A percentile compares a stretch with the other conserved stretches of the same genome.
Conservation (phyloP, 306 rosid genomes). For the Purshia tridentata region DNA sequence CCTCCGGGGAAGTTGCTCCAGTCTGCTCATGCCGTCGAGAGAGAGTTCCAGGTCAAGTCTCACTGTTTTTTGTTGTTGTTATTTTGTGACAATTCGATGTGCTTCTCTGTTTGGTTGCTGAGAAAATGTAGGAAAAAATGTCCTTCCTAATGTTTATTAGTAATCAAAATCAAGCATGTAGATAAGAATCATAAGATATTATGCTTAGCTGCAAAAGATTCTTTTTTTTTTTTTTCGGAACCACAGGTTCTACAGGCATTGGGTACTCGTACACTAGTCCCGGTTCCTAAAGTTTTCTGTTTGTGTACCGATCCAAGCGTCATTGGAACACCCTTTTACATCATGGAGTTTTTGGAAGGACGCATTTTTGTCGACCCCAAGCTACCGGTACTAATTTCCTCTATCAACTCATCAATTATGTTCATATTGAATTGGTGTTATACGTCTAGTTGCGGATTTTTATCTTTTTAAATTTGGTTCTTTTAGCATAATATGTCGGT, state of each 20-base stretch:
- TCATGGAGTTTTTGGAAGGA: conserved; percentile 95
- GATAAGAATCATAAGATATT: neutral
- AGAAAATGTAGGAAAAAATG: neutral
- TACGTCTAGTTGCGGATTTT: neutral
- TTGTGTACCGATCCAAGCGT: conserved; percentile 75
- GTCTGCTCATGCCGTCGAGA: conserved; percentile 94
- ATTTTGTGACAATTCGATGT: neutral
- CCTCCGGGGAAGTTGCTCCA: conserved; percentile 75
- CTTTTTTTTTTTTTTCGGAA: neutral
- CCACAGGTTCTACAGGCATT: conserved; percentile 80
- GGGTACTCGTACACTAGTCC: conserved; percentile 62
- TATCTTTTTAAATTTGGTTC: neutral
- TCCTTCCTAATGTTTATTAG: neutral
- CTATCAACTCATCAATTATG: conserved; percentile 1
- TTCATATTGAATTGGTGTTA: neutral
- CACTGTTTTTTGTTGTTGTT: neutral
- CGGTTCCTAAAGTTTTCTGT: conserved; percentile 83
- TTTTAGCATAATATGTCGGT: neutral
- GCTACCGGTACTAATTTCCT: conserved; percentile 59
- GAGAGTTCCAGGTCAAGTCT: conserved; percentile 74
- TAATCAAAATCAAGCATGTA: neutral
- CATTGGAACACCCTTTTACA: conserved; percentile 82
- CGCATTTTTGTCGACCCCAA: conserved; percentile 71
- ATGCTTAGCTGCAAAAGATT: neutral
- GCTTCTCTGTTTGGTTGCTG: neutral